phyloP scores from a whole-genome alignment of 2,329 filamentous ascomycete genomes.

The Curvularia spicifera region DNA sequence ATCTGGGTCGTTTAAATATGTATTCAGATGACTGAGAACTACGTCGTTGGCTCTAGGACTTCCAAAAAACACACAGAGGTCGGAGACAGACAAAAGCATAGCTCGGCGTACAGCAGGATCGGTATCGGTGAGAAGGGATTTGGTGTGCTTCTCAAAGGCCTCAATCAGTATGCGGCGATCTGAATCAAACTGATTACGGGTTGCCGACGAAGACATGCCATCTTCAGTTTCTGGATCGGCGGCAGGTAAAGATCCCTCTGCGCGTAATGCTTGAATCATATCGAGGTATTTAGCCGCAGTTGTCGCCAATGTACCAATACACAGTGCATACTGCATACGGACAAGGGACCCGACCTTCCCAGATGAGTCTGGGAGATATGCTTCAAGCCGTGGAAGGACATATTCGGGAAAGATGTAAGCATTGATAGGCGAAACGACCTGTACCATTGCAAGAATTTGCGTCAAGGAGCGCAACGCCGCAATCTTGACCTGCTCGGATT shows the following conservation, averaged over 20 bases:
- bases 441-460: constrained; percentile 81
- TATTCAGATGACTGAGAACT: constrained; percentile 94
- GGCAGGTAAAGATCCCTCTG: constrained; percentile 79
- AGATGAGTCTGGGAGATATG: constrained; percentile 60
- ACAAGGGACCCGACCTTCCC: constrained; percentile 68
- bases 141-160: constrained; percentile 86
- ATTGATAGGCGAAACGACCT: constrained; percentile 79
- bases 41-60: constrained; percentile 92
- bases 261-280: constrained; percentile 84
- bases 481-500: constrained; percentile 82
- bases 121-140: constrained; percentile 83
- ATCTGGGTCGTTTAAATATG: constrained; percentile 93
- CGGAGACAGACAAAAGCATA: constrained; percentile 88
- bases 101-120: constrained; percentile 87
- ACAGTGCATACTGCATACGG: constrained; percentile 90
- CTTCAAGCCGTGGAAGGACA: constrained; percentile 65
- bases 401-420: constrained; percentile 72
- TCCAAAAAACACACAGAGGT: constrained; percentile 93
- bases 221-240: constrained; percentile 82
- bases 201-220: constrained; percentile 70
- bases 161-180: constrained; percentile 82
- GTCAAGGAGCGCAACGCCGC: constrained; percentile 86
- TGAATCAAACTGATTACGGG: constrained; percentile 85
- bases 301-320: constrained; percentile 84
- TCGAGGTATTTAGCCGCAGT: constrained; percentile 87